phyloP scores from a whole-genome alignment of 345 rosid genomes.

The Xanthoceras sorbifolium region DNA sequence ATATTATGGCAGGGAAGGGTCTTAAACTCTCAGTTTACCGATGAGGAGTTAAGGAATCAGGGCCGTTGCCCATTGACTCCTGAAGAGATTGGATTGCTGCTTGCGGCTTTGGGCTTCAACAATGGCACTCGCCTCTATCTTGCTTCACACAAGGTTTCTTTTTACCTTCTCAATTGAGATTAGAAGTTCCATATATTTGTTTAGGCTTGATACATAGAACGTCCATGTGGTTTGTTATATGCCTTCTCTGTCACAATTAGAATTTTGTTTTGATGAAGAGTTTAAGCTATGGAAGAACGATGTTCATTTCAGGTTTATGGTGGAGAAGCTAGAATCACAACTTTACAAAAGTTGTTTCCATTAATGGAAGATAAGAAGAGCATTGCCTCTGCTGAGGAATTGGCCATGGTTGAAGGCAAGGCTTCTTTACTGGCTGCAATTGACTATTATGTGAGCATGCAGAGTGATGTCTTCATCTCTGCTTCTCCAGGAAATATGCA shows the following conservation, averaged over 20 bases:
- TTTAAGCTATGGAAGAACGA: not conserved
- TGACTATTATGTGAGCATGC: slow-evolving; percentile 90
- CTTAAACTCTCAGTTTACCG: slow-evolving; percentile 77
- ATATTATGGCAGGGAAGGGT: slow-evolving; percentile 96
- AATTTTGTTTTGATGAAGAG: not conserved
- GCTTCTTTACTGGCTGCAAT: slow-evolving; percentile 90
- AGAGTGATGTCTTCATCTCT: slow-evolving; percentile 89
- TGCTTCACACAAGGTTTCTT: slow-evolving; percentile 83
- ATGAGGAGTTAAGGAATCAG: slow-evolving; percentile 75
- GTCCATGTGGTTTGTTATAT: not conserved
- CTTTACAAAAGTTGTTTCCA: slow-evolving; percentile 72
- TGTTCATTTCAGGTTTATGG: slow-evolving; percentile 69
- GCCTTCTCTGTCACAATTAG: not conserved
- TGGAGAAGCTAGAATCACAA: slow-evolving; percentile 82
- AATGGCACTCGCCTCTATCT: slow-evolving; percentile 84
- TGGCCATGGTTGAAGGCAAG: slow-evolving; percentile 63
- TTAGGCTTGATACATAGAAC: not conserved
- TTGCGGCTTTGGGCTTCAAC: slow-evolving; percentile 86
- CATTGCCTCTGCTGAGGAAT: slow-evolving; percentile 67
- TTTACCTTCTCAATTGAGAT: slow-evolving; percentile 7
- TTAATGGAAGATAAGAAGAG: slow-evolving; percentile 90
- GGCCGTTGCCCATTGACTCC: slow-evolving; percentile 99
- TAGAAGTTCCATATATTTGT: not conserved
- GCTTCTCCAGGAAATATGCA: slow-evolving; percentile 99
- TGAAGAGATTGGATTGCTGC: slow-evolving; percentile 87